Evolutionary conservation across 805 yeast genomes (phyloP).

Genomic region (Henningerozyma blattae): DNA sequence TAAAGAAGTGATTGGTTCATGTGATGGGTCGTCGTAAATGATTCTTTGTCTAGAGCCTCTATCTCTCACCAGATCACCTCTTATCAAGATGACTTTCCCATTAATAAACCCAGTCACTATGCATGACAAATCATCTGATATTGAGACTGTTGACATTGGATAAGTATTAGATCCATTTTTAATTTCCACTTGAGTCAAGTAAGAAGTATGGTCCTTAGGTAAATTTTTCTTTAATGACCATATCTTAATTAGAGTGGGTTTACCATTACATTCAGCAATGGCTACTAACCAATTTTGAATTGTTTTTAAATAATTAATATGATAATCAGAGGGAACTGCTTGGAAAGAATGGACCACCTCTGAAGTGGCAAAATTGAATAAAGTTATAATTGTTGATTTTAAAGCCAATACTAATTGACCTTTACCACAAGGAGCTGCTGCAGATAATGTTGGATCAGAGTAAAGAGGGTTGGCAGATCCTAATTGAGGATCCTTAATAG

Average conservation of each 20-base stretch:
- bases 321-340: constrained; percentile 56
- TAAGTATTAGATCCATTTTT: constrained; percentile 64
- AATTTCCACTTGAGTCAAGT: constrained; percentile 50
- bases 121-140: constrained; percentile 16
- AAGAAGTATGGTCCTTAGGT: constrained; percentile 26
- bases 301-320: constrained; percentile 44
- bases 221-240: constrained; percentile 55
- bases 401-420: constrained; percentile 47
- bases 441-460: constrained; percentile 64
- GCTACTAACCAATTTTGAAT: constrained; percentile 48
- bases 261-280: constrained; percentile 63
- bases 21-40: constrained; percentile 46
- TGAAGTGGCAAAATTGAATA: constrained; percentile 39
- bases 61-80: constrained; percentile 85
- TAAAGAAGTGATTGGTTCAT: constrained; percentile 74
- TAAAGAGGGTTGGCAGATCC: constrained; percentile 53
- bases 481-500: constrained; percentile 72
- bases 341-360: constrained; percentile 37
- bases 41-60: constrained; percentile 81
- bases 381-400: constrained; percentile 38
- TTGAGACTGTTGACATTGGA: constrained; percentile 38
- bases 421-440: constrained; percentile 46
- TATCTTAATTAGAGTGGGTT: constrained; percentile 52
- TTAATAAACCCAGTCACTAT: constrained; percentile 26
- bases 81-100: constrained; percentile 66